Evolutionary conservation across 306 rosid species (phyloP), one percentile per base, ranked within the genome.

Genomic region (Mimosa bimucronata): DNA sequence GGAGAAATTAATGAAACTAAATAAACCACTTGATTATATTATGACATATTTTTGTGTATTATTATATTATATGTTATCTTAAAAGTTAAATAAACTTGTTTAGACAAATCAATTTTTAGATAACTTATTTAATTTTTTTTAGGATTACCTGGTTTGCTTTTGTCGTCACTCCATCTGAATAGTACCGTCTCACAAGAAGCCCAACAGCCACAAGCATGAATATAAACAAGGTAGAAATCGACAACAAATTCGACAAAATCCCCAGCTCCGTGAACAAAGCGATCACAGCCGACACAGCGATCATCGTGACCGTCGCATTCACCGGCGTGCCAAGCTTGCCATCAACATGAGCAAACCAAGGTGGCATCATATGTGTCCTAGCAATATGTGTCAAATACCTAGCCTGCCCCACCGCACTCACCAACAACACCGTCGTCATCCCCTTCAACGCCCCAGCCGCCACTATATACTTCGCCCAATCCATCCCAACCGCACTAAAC

Each of bases 321-420:
- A 94, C 73, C 0, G 98, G 98, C 9, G 98, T 94, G 14, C 97
- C 97, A 0, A 94, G 86, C 14, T 55, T 87, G 38, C 75, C 86
- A 41, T 89, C 81, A 42, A 92, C 97, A 21, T 79, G 74, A n/a
- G 98, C 93, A 12, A 94, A 86, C 94, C 94, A 92, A 0, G 97
- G 97, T 0, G 98, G 94, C 91, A 92, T 60, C 98, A 94, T 89
- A 84, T 94, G 98, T 1, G 98, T 92, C 3, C 98, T 83, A 4
- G 98, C 93, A 70, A 94, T 94, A 80, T 94, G 98, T 0, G 97
- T 94, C 18, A 94, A 79, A 40, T 94, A 94, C 25, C 98, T 89
- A 0, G 97, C 98, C 38, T 94, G 98, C 1, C 97, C 97, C 19
- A 94, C 94, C 0, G 92, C 91, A 0, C 84, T 60, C 11, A 92